A percentile compares a stretch with the other conserved stretches of the same genome.
Conservation (phyloP, 1,139 yeast species). For the Yamadazyma membranifaciens region DNA sequence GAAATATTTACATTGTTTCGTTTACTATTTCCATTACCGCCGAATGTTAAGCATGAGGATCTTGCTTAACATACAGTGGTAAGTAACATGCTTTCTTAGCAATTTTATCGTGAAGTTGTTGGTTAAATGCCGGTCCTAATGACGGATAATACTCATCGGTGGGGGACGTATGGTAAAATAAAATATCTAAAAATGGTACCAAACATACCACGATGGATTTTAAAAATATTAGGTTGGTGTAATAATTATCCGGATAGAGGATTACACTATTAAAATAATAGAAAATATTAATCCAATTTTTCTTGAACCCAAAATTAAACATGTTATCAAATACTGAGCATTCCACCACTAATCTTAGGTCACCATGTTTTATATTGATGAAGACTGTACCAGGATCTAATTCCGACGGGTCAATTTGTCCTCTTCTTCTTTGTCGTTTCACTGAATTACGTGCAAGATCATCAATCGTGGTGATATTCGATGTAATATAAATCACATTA, state of each 20-base stretch:
- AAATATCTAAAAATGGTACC: constrained; percentile 32
- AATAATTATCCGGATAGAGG: constrained; percentile 8
- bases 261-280: constrained; percentile 11
- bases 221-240: constrained; percentile 14
- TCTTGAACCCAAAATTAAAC: constrained; percentile 28
- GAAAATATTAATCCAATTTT: constrained; percentile 36
- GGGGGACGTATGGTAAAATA: constrained; percentile 8
- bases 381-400: constrained; percentile 31
- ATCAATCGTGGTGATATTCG: constrained; percentile 48
- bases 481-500: constrained; percentile 36
- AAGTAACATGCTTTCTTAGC: constrained; percentile 18
- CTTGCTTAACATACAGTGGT: constrained; percentile 19
- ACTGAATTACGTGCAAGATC: constrained; percentile 28
- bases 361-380: constrained; percentile 26
- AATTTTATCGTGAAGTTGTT: constrained; percentile 21
- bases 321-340: constrained; percentile 25
- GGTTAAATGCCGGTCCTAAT: constrained; percentile 21
- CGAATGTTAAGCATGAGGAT: too few species aligned
- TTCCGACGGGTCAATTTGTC: constrained; percentile 14
- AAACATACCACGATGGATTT: constrained; percentile 22
- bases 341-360: constrained; percentile 29
- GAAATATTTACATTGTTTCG: too few species aligned
- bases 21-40: too few species aligned
- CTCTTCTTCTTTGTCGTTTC: constrained; percentile 17
- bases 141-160: constrained; percentile 1